Evolutionary conservation across 2,329 filamentous ascomycete species (phyloP).

Genomic region (Phialophora macrospora): DNA sequence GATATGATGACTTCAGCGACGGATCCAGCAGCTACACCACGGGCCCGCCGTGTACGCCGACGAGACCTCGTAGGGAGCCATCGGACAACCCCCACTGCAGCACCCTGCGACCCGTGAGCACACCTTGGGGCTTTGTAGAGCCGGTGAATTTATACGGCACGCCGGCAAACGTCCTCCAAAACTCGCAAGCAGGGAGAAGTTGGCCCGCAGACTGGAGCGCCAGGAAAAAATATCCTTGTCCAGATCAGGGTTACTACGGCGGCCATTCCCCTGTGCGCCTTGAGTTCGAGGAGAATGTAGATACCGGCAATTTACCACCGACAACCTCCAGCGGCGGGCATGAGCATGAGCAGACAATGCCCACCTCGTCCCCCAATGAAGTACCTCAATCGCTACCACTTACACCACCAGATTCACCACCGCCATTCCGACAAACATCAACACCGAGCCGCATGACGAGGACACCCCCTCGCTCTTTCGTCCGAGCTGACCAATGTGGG

Average conservation of each 20-base stretch:
- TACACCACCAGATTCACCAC: neutral
- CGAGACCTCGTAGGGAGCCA: neutral
- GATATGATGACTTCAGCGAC: neutral
- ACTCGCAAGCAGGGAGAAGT: neutral
- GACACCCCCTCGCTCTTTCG: neutral
- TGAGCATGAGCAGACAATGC: neutral
- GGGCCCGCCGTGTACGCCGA: neutral
- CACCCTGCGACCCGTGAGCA: neutral
- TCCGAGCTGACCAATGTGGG: neutral
- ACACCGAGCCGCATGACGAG: neutral
- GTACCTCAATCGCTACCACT: neutral
- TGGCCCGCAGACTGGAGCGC: neutral
- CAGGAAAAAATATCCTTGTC: neutral
- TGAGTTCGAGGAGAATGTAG: neutral
- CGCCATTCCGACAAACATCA: neutral
- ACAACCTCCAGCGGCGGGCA: neutral
- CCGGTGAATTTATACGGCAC: slow-evolving; percentile 8
- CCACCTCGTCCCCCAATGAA: neutral
- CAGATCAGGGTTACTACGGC: neutral
- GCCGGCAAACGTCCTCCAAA: slow-evolving; percentile 24
- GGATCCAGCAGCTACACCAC: neutral
- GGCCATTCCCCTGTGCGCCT: neutral
- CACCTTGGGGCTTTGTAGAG: slow-evolving; percentile 25
- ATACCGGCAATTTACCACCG: neutral
- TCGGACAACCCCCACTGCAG: neutral